A percentile compares a stretch with the other conserved stretches of the same genome.
phyloP scores from a whole-genome alignment of 768 basidiomycete species.

The Termitomyces sp. region DNA sequence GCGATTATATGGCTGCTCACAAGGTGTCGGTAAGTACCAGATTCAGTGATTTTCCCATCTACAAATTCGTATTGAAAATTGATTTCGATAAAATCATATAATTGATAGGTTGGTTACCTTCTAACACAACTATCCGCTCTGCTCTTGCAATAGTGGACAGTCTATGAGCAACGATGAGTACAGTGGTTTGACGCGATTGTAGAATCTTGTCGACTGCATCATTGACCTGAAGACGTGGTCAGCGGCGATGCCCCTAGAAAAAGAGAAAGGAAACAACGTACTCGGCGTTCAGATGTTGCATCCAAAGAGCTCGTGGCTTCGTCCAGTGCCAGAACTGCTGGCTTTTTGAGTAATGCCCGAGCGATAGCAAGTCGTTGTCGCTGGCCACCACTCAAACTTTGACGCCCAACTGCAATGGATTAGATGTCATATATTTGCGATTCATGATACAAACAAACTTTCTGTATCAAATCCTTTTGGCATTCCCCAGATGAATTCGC shows the following conservation, averaged over 20 bases:
- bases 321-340: conserved; percentile 83
- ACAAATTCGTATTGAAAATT: conserved; percentile 1
- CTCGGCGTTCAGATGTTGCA: conserved; percentile 83
- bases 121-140: conserved; percentile 86
- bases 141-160: conserved; percentile 88
- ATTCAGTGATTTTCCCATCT: conserved; percentile 80
- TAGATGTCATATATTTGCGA: not conserved
- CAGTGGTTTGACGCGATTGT: conserved; percentile 75
- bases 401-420: conserved; percentile 50
- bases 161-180: conserved; percentile 86
- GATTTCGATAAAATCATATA: not conserved
- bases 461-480: conserved; percentile 92
- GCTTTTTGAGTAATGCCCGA: conserved; percentile 85
- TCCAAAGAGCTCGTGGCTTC: conserved; percentile 90
- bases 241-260: not conserved
- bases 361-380: conserved; percentile 81
- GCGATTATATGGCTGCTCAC: conserved; percentile 34
- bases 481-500: conserved; percentile 94
- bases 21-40: conserved; percentile 77
- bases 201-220: conserved; percentile 90
- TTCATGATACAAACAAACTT: conserved; percentile 46
- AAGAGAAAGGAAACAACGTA: conserved; percentile 25
- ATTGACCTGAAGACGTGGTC: conserved; percentile 54
- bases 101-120: conserved; percentile 44
- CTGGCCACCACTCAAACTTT: conserved; percentile 76